phyloP scores from a whole-genome alignment of 148 eudicot genomes.

The Vaccinium macrocarpon region DNA sequence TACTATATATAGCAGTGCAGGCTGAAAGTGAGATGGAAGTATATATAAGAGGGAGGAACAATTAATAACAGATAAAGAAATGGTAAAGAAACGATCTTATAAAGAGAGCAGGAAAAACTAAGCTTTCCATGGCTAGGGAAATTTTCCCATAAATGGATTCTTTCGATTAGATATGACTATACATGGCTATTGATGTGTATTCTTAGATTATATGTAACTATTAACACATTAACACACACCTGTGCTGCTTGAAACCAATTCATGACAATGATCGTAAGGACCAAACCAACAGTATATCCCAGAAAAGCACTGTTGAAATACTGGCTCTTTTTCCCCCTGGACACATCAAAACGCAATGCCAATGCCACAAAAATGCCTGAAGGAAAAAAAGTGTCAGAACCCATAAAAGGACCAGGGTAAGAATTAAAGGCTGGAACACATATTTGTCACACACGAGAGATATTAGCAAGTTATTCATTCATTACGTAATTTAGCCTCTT shows the following conservation, averaged over 20 bases:
- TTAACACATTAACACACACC: slow-evolving; percentile 32
- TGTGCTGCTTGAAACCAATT: slow-evolving; percentile 99
- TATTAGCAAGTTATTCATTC: neutral
- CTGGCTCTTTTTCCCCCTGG: slow-evolving; percentile 73
- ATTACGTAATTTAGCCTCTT: neutral
- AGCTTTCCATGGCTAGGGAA: neutral
- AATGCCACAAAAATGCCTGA: slow-evolving; percentile 96
- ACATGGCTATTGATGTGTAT: neutral
- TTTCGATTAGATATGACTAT: neutral
- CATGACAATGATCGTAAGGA: slow-evolving; percentile 87
- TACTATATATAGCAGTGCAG: slow-evolving; percentile 93
- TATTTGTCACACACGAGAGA: neutral
- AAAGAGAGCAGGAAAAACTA: neutral
- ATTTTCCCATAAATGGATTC: neutral
- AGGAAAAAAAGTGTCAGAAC: slow-evolving; percentile 4
- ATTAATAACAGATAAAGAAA: neutral
- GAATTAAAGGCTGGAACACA: neutral
- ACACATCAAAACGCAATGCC: slow-evolving; percentile 96
- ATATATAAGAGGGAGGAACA: neutral
- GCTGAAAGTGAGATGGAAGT: slow-evolving; percentile 50
- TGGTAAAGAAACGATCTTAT: neutral
- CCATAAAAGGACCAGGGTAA: slow-evolving; percentile 4
- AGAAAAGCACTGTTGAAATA: slow-evolving; percentile 90
- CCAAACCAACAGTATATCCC: slow-evolving; percentile 74
- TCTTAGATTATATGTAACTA: neutral